Conservation (phyloP, 805 yeast species). For the Wickerhamomyces strasburgensis region DNA sequence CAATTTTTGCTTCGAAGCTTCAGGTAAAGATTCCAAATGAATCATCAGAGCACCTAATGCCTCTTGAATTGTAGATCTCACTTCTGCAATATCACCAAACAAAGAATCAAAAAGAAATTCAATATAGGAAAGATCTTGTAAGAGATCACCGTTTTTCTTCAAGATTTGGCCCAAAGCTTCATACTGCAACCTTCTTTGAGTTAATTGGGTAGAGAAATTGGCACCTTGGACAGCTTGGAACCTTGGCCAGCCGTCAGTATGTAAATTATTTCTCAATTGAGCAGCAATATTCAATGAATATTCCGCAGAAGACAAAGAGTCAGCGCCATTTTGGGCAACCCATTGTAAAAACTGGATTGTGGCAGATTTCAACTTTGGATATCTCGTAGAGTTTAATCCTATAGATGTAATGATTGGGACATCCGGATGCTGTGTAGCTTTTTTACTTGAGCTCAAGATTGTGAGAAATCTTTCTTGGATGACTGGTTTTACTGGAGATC, state of each 20-base stretch:
- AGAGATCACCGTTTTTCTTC: slow-evolving; percentile 38
- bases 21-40: slow-evolving; percentile 38
- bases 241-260: slow-evolving; percentile 59
- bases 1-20: slow-evolving; percentile 35
- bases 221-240: slow-evolving; percentile 34
- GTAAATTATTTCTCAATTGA: slow-evolving; percentile 47
- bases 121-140: slow-evolving; percentile 45
- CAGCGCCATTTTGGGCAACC: slow-evolving; percentile 36
- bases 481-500: slow-evolving; percentile 48
- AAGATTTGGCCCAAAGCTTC: slow-evolving; percentile 73
- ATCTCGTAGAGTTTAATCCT: slow-evolving; percentile 53
- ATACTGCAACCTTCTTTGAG: slow-evolving; percentile 61
- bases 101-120: slow-evolving; percentile 70
- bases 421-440: slow-evolving; percentile 38
- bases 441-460: slow-evolving; percentile 45
- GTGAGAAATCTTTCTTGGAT: slow-evolving; percentile 53
- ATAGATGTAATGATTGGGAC: slow-evolving; percentile 48
- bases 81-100: slow-evolving; percentile 55
- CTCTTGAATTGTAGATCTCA: slow-evolving; percentile 66
- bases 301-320: slow-evolving; percentile 12
- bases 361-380: slow-evolving; percentile 46
- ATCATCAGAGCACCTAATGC: slow-evolving; percentile 56
- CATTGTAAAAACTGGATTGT: slow-evolving; percentile 64
- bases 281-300: slow-evolving; percentile 43
- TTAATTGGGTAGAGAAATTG: slow-evolving; percentile 29